A percentile compares a stretch with the other conserved stretches of the same genome.
phyloP scores from a whole-genome alignment of 257 asterid species.

The Mitragyna speciosa region DNA sequence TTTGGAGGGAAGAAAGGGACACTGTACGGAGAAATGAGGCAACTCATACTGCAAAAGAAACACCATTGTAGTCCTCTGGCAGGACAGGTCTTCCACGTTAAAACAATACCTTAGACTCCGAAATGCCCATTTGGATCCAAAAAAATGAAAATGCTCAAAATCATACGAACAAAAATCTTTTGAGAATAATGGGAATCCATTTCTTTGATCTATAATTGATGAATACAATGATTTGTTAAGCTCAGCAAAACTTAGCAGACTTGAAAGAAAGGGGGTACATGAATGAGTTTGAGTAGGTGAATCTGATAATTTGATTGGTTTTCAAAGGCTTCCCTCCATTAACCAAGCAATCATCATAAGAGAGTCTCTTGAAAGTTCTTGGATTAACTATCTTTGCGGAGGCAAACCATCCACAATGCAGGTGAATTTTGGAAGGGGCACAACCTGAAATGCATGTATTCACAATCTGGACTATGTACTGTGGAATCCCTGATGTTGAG shows the following conservation, averaged over 20 bases:
- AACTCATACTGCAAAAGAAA: constrained; percentile 16
- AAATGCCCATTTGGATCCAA: constrained; percentile 7
- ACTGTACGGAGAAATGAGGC: not conserved
- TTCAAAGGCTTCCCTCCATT: constrained; percentile 57
- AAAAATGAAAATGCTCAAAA: not conserved
- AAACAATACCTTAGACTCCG: not conserved
- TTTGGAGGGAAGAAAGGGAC: constrained; percentile 16
- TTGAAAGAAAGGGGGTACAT: constrained; percentile 57
- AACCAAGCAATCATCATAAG: constrained; percentile 61
- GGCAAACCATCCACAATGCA: constrained; percentile 70
- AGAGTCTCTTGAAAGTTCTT: constrained; percentile 45
- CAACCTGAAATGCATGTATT: constrained; percentile 55
- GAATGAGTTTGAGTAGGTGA: constrained; percentile 62
- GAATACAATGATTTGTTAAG: not conserved
- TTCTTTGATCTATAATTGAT: not conserved
- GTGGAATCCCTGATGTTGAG: constrained; percentile 58
- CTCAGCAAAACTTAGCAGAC: constrained; percentile 55
- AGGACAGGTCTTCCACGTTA: constrained; percentile 3
- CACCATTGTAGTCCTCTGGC: not conserved
- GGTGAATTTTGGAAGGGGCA: constrained; percentile 56
- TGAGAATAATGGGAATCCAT: not conserved
- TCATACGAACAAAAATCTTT: not conserved
- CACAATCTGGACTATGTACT: constrained; percentile 57
- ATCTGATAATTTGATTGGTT: constrained; percentile 45
- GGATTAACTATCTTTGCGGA: constrained; percentile 63